phyloP scores from a whole-genome alignment of 148 eudicot species.

The Oxyria digyna region DNA sequence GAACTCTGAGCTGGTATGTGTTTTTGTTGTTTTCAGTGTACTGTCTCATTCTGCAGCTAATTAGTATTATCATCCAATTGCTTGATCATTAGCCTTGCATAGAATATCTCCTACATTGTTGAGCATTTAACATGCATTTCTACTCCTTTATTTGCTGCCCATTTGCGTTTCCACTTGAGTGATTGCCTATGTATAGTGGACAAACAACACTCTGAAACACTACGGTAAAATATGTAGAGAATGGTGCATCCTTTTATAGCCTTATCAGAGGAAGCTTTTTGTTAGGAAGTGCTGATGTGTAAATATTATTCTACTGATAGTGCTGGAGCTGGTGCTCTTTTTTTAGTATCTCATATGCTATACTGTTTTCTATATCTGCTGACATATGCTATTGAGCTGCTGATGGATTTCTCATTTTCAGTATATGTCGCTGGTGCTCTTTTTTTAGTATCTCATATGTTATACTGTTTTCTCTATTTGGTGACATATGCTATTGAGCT shows the following conservation, averaged over 20 bases:
- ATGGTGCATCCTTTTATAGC: neutral
- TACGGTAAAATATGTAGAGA: neutral
- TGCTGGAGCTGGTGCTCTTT: no score
- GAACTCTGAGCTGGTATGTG: conserved; percentile 81
- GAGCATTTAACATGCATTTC: neutral
- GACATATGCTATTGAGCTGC: no score
- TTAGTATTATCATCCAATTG: neutral
- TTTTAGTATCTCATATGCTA: neutral
- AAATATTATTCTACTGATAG: no score
- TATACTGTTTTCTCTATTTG: no score
- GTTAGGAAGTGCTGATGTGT: no score
- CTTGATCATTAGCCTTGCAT: neutral
- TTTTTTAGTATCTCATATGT: no score
- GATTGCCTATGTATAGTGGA: neutral
- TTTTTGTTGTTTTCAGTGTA: neutral
- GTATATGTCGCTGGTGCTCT: no score
- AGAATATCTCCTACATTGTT: neutral
- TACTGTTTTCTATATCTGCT: neutral
- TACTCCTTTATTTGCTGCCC: neutral
- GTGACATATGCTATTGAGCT: no score
- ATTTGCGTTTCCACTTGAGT: neutral
- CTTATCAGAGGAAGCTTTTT: no score
- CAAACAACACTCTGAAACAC: neutral
- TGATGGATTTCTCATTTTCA: no score
- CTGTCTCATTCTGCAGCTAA: neutral